Evolutionary conservation across 2,329 filamentous ascomycete species (phyloP).

Genomic region (Colletotrichum viniferum): DNA sequence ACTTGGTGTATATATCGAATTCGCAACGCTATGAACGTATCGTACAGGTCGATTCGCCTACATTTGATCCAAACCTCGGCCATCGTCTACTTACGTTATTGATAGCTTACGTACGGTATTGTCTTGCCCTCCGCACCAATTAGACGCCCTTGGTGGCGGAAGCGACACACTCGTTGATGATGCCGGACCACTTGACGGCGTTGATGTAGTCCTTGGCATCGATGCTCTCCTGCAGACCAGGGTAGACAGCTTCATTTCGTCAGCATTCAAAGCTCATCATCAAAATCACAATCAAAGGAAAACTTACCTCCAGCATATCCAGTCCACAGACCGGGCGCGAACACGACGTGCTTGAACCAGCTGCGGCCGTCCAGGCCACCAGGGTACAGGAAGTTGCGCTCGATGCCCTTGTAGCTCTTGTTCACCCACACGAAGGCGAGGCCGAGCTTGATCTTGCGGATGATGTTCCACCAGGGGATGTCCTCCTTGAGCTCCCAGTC

Average conservation of each 20-base stretch:
- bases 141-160: constrained; percentile 45
- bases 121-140: rapidly evolving
- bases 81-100: rapidly evolving
- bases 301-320: constrained; percentile 79
- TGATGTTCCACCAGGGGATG: constrained; percentile 81
- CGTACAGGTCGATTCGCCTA: neutral
- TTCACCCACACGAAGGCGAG: constrained; percentile 72
- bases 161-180: constrained; percentile 57
- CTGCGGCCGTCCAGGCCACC: constrained; percentile 77
- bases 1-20: neutral
- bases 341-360: constrained; percentile 97
- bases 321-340: constrained; percentile 89
- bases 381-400: constrained; percentile 78
- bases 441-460: constrained; percentile 68
- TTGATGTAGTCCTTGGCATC: constrained; percentile 62
- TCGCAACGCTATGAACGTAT: neutral
- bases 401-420: constrained; percentile 81
- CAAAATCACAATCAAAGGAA: neutral
- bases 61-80: neutral
- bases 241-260: constrained; percentile 57
- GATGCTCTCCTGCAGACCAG: constrained; percentile 66
- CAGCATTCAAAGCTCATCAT: neutral
- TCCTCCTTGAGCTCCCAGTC: constrained; percentile 50
- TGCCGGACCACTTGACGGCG: constrained; percentile 62
- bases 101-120: neutral